Evolutionary conservation across 2,329 filamentous ascomycete species (phyloP), one percentile per base, ranked within the genome.

Genomic region (Beauveria medogensis): DNA sequence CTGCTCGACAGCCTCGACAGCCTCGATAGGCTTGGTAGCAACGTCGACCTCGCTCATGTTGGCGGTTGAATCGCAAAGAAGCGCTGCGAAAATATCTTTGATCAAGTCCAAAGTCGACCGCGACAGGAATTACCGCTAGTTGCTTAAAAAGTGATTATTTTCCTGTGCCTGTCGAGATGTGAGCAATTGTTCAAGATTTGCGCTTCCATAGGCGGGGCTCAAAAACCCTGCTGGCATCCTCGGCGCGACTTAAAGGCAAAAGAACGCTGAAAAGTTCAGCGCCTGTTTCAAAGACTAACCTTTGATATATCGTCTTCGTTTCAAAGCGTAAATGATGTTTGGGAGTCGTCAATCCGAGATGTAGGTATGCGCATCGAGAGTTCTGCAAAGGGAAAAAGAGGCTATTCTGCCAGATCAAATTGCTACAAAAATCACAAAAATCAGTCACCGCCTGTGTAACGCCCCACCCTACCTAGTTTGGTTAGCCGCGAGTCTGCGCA

Each of bases 1-100:
- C 76, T 83, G 34, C 78, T 80, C 14, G 81, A 86, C 68, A 80
- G 80, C 22, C 78, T 80, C 14, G 81, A 86, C 68, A 80, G 80
- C 62, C 75, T 85, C 30, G 78, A 81, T 40, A 66, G 66, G 56
- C 61, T 63, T 59, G 52, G 40, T 47, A 14, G 61, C 40, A 30
- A 46, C 52, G 44, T 63, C 61, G 40, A 57, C 56, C 37, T 63
- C 61, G 61, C 61, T 63, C 61, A 63, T 63, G 9, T 54, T 30
- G 58, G n/a, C 28, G 14, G n/a, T 54, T 48, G 26, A 41, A 40
- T 58, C 34, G 46, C 44, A 20, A 48, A 50, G 24, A n/a, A 20
- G 20, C 26, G 41, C 22, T 44, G 53, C 57, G 28, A 24, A 14
- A 55, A 47, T n/a, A 16, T 34, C 24, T 30, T 37, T n/a, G 40